Conservation (phyloP, 495 filamentous ascomycete species). For the Parathielavia hyrcaniae region DNA sequence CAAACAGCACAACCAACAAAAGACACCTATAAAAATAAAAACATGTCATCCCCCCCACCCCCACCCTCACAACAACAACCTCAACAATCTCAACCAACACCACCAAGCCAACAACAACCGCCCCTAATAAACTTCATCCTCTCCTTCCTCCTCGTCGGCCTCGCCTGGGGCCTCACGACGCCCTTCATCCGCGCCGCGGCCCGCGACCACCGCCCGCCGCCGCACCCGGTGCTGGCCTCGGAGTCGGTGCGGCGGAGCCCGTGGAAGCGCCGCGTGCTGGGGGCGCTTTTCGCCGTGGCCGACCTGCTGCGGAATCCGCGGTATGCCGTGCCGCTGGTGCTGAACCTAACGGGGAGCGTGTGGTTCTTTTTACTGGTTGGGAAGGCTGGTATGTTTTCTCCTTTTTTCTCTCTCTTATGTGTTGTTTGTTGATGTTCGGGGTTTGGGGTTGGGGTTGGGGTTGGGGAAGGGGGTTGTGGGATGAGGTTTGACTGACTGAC, state of each 20-base stretch:
- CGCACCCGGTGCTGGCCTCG: slow-evolving; percentile 45
- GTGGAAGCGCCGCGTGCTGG: slow-evolving; percentile 50
- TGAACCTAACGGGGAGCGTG: slow-evolving; percentile 90
- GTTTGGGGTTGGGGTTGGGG: neutral
- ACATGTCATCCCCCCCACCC: neutral
- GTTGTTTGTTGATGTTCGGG: neutral
- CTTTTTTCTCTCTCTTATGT: neutral
- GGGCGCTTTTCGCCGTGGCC: slow-evolving; percentile 61
- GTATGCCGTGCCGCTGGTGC: slow-evolving; percentile 77
- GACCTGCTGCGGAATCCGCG: slow-evolving; percentile 74
- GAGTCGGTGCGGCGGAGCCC: slow-evolving; percentile 40
- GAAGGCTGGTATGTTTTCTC: slow-evolving; percentile 62
- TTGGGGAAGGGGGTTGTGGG: neutral
- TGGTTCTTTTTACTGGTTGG: slow-evolving; percentile 98
- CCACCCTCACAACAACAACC: slow-evolving; percentile 20
- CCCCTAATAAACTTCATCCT: slow-evolving; percentile 70
- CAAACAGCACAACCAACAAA: neutral
- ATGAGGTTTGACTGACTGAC: slow-evolving; percentile 8
- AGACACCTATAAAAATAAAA: neutral
- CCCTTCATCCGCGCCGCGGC: slow-evolving; percentile 70
- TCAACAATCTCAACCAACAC: slow-evolving; percentile 23
- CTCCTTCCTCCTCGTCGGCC: slow-evolving; percentile 84
- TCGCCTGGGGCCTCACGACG: slow-evolving; percentile 75
- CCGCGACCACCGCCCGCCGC: slow-evolving; percentile 47
- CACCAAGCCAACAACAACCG: too few relatives aligned